phyloP scores from a whole-genome alignment of 495 filamentous ascomycete genomes.

The Terfezia boudieri region DNA sequence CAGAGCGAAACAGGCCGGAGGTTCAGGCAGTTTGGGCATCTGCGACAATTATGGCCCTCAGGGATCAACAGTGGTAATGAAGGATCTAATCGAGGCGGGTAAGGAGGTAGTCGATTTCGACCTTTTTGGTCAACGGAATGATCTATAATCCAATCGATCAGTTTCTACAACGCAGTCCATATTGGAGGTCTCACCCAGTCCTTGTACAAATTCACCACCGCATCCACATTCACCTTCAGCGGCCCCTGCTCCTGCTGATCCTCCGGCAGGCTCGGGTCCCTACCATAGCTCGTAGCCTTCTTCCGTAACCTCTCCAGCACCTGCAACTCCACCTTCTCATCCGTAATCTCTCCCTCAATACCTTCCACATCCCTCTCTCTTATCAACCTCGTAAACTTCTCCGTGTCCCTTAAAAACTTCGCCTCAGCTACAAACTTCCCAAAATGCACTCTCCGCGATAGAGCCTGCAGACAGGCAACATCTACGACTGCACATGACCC shows the following conservation, averaged over 20 bases:
- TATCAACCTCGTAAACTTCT: constrained; percentile 61
- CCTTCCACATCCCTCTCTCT: constrained; percentile 51
- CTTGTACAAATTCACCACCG: constrained; percentile 85
- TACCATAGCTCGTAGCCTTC: constrained; percentile 92
- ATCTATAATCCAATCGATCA: constrained; percentile 23
- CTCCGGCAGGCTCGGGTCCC: constrained; percentile 44
- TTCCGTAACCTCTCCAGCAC: constrained; percentile 68
- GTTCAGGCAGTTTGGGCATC: too few relatives aligned
- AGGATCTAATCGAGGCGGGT: constrained; percentile 41
- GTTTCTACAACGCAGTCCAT: too few relatives aligned
- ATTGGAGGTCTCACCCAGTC: constrained; percentile 20
- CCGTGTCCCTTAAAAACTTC: constrained; percentile 77
- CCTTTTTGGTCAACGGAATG: constrained; percentile 88
- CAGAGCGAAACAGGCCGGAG: too few relatives aligned
- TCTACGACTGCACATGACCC: constrained; percentile 81
- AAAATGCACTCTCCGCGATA: constrained; percentile 86
- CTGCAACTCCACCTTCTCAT: constrained; percentile 71
- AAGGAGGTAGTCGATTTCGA: constrained; percentile 96
- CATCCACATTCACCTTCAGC: constrained; percentile 74
- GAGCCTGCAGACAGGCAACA: constrained; percentile 71
- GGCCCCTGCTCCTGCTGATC: constrained; percentile 12
- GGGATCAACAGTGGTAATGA: too few relatives aligned
- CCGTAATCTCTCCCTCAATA: constrained; percentile 77
- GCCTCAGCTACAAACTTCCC: constrained; percentile 97
- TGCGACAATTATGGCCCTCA: too few relatives aligned